Base-by-base conservation (phyloP, 2,329 filamentous ascomycete species). In the Penicillium sp. region DNA sequence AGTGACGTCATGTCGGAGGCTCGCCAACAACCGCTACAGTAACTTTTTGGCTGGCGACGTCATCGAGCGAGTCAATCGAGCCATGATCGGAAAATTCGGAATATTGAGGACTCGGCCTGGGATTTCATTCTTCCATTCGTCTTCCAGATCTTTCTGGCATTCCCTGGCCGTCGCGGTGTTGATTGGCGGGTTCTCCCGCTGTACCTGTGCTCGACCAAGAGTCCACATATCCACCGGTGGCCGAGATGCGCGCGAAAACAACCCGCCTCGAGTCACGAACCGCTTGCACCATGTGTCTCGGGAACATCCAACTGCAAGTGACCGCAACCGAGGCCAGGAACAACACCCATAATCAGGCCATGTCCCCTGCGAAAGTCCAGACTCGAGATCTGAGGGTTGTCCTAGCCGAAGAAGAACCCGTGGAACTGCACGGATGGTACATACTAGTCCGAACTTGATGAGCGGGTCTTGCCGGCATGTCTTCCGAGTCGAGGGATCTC, bases 401-500 rank as follows among this genome's bases (percentile, higher is more conserved):
- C 3, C 31, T 38, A 41, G 3, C 35, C 35, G 11, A 41, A 11
- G 35, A 15, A 15, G 15, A 11, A 41, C 15, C 35, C 35, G 17
- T 41, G 35, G 35, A 15, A 15, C 35, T 11, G 35, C 35, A 5
- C 11, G 8, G 13, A 13, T 15, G 35, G 35, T 41, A 21, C 21
- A 21, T 21, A 41, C 26, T 26, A 4, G 35, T 21, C 35, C 35
- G 11, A 41, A 41, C 15, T 13, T 41, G 9, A 11, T 41, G 35
- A 15, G 35, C 35, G 35, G 35, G 13, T n/a, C 29, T n/a, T 4
- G 13, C 26, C 29, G 48, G 48, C 48, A 51, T n/a, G 13, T 26
- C 17, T 51, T 51, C 48, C 48, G 48, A 51, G 48, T 51, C 48
- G 48, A 51, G 29, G 48, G 48, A 31, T 51, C 48, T 17, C 23